Evolutionary conservation across 2,329 filamentous ascomycete species (phyloP).

Genomic region (Metarhizium sp.): DNA sequence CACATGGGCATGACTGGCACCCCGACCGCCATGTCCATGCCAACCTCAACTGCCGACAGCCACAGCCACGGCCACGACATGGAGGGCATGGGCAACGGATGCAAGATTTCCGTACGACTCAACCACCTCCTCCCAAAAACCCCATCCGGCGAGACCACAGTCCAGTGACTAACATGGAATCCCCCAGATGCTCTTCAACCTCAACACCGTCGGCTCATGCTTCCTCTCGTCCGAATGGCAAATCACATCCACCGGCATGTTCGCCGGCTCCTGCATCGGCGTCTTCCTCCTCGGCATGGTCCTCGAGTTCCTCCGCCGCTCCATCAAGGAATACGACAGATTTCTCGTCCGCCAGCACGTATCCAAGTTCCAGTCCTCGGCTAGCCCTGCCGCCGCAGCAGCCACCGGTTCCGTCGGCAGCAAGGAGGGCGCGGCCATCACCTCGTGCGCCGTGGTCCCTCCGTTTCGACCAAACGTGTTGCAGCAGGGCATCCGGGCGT

Average conservation of each 20-base stretch:
- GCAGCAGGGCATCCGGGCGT: conserved; percentile 58
- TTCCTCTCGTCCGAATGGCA: conserved; percentile 65
- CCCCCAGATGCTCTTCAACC: conserved; percentile 69
- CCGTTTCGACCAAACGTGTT: conserved; percentile 47
- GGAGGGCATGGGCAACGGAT: conserved; percentile 21
- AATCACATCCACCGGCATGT: conserved; percentile 59
- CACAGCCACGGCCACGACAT: conserved; percentile 4
- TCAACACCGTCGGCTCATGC: conserved; percentile 60
- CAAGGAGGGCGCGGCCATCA: conserved; percentile 11
- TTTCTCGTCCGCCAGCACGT: conserved; percentile 48
- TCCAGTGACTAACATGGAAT: not conserved
- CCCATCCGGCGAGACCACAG: not conserved
- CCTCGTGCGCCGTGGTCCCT: conserved; percentile 11
- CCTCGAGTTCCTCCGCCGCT: conserved; percentile 64
- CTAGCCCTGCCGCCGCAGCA: conserved; percentile 4
- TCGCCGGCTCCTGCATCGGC: conserved; percentile 73
- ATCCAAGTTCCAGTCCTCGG: conserved; percentile 18
- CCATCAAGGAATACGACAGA: conserved; percentile 63
- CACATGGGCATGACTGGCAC: conserved; percentile 8
- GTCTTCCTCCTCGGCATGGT: conserved; percentile 63
- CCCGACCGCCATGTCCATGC: conserved; percentile 5
- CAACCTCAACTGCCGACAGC: conserved; percentile 7
- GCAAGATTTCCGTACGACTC: conserved; percentile 28
- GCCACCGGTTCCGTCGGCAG: conserved; percentile 11
- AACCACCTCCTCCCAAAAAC: not conserved